Evolutionary conservation across 2,329 filamentous ascomycete species (phyloP), one percentile per base, ranked within the genome.

Genomic region (Aspergillus aculeatinus): DNA sequence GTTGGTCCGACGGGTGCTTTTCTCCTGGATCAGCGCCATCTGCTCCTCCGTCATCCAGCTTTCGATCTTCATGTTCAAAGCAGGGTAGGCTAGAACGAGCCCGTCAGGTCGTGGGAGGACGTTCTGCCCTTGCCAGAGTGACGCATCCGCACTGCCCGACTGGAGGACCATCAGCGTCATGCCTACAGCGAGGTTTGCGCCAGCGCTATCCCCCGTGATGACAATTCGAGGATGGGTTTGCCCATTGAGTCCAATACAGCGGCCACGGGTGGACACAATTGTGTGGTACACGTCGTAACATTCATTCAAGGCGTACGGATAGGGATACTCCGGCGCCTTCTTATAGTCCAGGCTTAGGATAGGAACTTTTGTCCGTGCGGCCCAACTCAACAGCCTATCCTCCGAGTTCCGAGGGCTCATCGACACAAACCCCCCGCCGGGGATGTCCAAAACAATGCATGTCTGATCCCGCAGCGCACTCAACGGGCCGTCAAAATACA

Each of bases 41-140:
- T 99, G 93, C 74, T 98, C 94, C 68, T 98, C 94, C 0, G 91
- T 93, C 93, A 99, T 98, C 95, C 95, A 99, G 75, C 93, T 97
- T 42, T 92, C 92, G 65, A 98, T 98, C 70, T 96, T 97, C 90
- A 98, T 92, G 70, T 98, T 95, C 60, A 99, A 79, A 0, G 89
- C 88, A 0, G 95, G 95, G 70, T 99, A 99, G 60, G 96, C 87
- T 52, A 96, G 82, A 0, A 98, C 83, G 7, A 98, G 77, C 0
- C 92, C 94, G 55, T 90, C 89, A 0, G 95, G 95, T 0, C 85
- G 73, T 0, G 92, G 89, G 5, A 96, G 81, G 2, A 86, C 80
- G 21, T 79, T 78, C 63, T 87, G 82, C 14, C 81, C 82, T 59
- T 82, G 78, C 74, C 82, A 85, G 52, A 83, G 78, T 25, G 84